Evolutionary conservation across 179 eudicot species (phyloP).

Genomic region (Beta corolliflora): DNA sequence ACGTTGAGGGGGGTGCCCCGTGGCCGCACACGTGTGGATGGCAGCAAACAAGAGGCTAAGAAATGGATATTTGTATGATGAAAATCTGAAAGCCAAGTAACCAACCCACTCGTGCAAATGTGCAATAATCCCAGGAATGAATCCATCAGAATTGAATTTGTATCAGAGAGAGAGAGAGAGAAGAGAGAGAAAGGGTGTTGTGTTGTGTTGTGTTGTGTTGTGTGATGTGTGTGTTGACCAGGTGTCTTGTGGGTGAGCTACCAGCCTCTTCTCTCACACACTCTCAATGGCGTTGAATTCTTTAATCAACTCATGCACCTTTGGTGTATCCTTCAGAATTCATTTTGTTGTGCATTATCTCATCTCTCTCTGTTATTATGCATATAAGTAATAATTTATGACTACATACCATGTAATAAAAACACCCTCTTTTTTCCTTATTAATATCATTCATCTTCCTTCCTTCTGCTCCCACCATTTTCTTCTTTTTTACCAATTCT

Average conservation of each 20-base stretch:
- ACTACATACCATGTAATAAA: not conserved
- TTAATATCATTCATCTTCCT: not conserved
- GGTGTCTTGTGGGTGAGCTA: conserved; percentile 91
- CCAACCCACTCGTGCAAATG: conserved; percentile 26
- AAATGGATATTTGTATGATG: not conserved
- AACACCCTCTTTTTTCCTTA: conserved; percentile 5
- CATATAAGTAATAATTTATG: no score
- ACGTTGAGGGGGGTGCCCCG: not conserved
- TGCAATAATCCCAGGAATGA: conserved; percentile 1
- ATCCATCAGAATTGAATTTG: not conserved
- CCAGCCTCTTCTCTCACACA: conserved; percentile 70
- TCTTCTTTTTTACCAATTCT: not conserved
- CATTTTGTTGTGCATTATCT: conserved; percentile 12
- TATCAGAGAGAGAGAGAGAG: conserved; percentile 10
- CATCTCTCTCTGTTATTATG: not conserved
- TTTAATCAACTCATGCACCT: conserved; percentile 85
- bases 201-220: not conserved
- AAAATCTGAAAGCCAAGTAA: conserved; percentile 19
- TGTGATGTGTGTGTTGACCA: conserved; percentile 49
- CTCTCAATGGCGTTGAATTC: conserved; percentile 92
- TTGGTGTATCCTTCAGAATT: conserved; percentile 33
- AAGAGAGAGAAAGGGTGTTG: conserved; percentile 23
- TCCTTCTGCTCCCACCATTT: conserved; percentile 2
- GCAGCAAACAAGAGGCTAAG: not conserved
- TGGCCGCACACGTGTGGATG: conserved; percentile 8